Conservation (phyloP, 129 eudicot genomes). For the Flaveria ramosissima region DNA sequence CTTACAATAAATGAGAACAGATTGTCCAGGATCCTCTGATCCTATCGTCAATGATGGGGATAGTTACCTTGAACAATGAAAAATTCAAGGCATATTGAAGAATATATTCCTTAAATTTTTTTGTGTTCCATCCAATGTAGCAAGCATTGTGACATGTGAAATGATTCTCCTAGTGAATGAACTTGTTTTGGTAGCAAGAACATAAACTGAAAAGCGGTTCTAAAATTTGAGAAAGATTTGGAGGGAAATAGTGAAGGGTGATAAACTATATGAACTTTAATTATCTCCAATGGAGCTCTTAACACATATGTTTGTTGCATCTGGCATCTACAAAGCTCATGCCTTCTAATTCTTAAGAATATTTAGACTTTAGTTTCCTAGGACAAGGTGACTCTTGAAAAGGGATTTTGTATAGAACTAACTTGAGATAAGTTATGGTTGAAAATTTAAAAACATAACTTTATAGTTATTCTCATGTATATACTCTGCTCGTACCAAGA, state of each 20-base stretch:
- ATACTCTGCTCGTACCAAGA: neutral
- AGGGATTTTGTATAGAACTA: constrained; percentile 11
- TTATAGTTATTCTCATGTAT: neutral
- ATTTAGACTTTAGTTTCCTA: neutral
- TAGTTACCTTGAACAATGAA: neutral
- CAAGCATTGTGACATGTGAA: neutral
- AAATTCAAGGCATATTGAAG: neutral
- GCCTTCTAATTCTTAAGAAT: neutral
- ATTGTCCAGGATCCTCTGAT: neutral
- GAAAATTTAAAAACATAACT: neutral
- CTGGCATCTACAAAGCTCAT: neutral
- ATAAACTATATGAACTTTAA: neutral
- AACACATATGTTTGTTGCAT: neutral
- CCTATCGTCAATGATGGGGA: neutral
- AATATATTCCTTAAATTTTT: neutral
- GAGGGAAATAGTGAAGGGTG: neutral
- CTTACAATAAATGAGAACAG: neutral
- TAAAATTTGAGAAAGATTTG: neutral
- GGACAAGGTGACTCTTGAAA: neutral
- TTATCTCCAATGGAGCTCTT: neutral
- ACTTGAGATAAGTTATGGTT: neutral
- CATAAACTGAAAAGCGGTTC: neutral
- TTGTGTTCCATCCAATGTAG: constrained; percentile 3
- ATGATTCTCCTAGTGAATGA: neutral
- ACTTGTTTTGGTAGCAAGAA: neutral